A percentile compares a stretch with the other conserved stretches of the same genome.
phyloP scores from a whole-genome alignment of 306 rosid genomes.

The Malus domestica region DNA sequence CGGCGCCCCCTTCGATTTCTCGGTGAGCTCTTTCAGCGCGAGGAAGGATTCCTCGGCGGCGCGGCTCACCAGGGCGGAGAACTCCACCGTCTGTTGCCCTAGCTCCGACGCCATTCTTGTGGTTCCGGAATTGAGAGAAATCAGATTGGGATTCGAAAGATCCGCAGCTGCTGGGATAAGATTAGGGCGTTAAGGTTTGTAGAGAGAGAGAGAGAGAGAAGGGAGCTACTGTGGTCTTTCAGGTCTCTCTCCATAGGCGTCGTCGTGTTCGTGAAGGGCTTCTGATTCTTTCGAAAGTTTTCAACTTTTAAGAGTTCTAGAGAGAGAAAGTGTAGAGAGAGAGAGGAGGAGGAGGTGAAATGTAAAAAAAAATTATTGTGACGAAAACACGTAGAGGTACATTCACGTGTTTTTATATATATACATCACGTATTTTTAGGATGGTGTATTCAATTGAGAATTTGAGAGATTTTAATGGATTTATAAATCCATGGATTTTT shows the following conservation, averaged over 20 bases:
- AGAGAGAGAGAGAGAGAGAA: background rate
- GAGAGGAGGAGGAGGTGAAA: background rate
- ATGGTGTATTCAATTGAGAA: no score
- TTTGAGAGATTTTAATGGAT: no score
- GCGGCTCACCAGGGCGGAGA: conserved; percentile 68
- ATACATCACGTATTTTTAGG: no score
- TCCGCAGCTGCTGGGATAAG: background rate
- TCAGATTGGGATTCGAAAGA: background rate
- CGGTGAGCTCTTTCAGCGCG: conserved; percentile 72
- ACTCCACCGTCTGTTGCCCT: conserved; percentile 94
- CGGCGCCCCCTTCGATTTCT: conserved; percentile 55
- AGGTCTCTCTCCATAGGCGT: background rate
- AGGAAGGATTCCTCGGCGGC: conserved; percentile 79
- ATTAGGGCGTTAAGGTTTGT: background rate
- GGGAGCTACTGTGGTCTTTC: background rate
- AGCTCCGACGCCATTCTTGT: conserved; percentile 64
- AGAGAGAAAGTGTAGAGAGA: background rate
- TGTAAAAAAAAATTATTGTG: no score
- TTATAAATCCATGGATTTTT: no score
- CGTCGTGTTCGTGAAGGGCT: background rate
- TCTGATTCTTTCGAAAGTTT: background rate
- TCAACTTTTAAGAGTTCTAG: background rate
- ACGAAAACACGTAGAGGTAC: no score
- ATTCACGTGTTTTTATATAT: no score
- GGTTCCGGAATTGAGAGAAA: background rate